Evolutionary conservation across 2,329 filamentous ascomycete genomes (phyloP), one percentile per base, ranked within the genome.

Genomic region (Epichloe brachyelytri): DNA sequence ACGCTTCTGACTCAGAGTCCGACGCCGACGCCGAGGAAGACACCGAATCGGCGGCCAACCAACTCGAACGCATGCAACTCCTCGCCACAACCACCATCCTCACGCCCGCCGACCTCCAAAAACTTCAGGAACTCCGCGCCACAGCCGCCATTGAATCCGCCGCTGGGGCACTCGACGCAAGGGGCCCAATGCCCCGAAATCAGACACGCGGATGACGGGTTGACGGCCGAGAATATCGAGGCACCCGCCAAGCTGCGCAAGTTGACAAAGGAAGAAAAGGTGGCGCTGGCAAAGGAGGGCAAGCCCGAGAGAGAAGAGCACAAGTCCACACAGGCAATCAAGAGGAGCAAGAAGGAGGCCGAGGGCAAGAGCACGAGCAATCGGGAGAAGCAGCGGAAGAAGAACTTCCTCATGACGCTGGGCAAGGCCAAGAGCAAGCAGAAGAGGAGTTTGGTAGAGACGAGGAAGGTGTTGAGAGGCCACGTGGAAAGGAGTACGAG

Each of bases 351-450:
- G 76, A 95, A 95, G 78, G 81, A 84, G 61, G 77, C 82, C 2
- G 80, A 89, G 70, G 93, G 93, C 62, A 97, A 97, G 82, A 95
- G 87, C 65, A 90, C 88, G 38, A 97, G 91, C 58, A 98, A 98
- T 71, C 87, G 86, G 72, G 93, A 98, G 75, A 98, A 98, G 80
- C 82, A 86, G 41, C 77, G 91, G 59, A 88, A 88, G 78, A 98
- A 98, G 86, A 98, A 98, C 69, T 95, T 98, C 71, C 66, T 98
- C 61, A 98, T 98, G 93, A 97, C 91, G 39, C 71, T 98, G 54
- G 88, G 91, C 53, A 97, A 98, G 75, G 93, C 93, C 11, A 94
- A 93, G 76, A 80, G 78, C 58, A 98, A 97, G 77, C 85, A 93
- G 63, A 96, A 96, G 83, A 79, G 90, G 63, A 95, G 88, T 78